Base-by-base conservation (phyloP, 129 eudicot species). In the Scalesia atractyloides region DNA sequence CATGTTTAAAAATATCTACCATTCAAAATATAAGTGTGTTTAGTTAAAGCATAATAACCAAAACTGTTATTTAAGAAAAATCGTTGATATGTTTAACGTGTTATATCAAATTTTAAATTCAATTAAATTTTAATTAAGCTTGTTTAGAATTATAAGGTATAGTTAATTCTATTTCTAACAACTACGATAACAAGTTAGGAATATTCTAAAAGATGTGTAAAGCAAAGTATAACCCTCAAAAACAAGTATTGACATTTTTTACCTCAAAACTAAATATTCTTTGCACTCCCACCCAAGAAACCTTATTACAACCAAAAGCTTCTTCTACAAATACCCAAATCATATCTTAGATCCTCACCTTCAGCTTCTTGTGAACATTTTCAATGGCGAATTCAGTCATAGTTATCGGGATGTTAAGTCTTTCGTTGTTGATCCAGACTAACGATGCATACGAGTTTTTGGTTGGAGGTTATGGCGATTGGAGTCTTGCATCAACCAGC, bases 401-500 rank as follows among this genome's bases (percentile, higher is more conserved):
- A 19, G 68, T 73, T 22, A 13, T 80, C 4, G 83, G 83, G 13
- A 3, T 87, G 26, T 19, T 89, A 20, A 64, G 88, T 79, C 30
- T 92, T 57, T 57, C 83, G 26, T 62, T 89, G 68, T 57, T 89
- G 83, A 65, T 79, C 49, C 95, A 77, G 30, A 82, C 64, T 16
- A 67, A 82, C 20, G 16, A 73, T 72, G 91, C 87, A n/a, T 80
- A 33, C 30, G 73, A 90, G 61, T 93, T 89, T 78, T 82, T 56
- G 84, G 95, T 93, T 57, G 98, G 98, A 65, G 98, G 95, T 44
- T 47, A 84, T 1, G 85, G 78, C 0, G 91, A 83, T 33, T 93
- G 98, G 98, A 57, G 84, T 54, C 77, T 76, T 72, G 86, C 91
- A 19, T 39, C 79, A 47, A 51, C 84, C 22, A 49, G 69, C 65